Percentiles rank a stretch among this genome's conserved stretches.
These are phyloP conservation scores for Caryopteris hybrid DNA, from an alignment of 305 asterid genomes.

Conservation along the genomic window DNA sequence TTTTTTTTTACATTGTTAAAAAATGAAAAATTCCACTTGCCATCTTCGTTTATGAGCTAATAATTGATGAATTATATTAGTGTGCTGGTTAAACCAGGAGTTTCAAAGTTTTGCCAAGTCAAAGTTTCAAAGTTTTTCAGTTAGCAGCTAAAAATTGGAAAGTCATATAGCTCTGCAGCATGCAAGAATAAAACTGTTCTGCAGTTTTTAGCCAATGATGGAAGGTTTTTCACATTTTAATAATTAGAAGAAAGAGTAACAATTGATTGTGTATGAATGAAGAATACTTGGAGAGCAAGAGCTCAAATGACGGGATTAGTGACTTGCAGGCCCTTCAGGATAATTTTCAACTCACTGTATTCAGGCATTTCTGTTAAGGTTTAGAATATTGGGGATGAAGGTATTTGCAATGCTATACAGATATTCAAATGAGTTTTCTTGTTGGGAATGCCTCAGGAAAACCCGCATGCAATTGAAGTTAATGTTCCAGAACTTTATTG, in stretches of 20 bases:
- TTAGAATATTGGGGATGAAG: neutral
- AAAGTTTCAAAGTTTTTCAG: neutral
- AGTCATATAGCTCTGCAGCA: neutral
- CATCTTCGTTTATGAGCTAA: neutral
- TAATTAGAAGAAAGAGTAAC: neutral
- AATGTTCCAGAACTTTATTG: neutral
- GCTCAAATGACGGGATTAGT: neutral
- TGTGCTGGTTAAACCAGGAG: slow-evolving; percentile 8
- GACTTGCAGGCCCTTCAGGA: neutral
- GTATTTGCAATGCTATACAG: neutral
- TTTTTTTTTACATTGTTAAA: slow-evolving; percentile 5
- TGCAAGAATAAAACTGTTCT: neutral
- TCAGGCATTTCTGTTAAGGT: neutral
- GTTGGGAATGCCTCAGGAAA: neutral
- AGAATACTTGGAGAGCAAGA: neutral
- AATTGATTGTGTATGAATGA: neutral
- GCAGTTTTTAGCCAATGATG: neutral
- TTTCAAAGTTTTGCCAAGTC: neutral
- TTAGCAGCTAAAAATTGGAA: neutral
- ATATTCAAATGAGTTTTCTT: neutral
- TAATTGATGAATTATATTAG: slow-evolving; percentile 6
- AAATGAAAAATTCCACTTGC: neutral
- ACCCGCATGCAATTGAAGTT: neutral
- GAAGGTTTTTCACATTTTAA: neutral
- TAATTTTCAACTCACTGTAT: neutral